These are phyloP conservation scores for Rhizoclosmatium sp. DNA, from an alignment of 192 early-diverging fungal species.

Conservation along the genomic window DNA sequence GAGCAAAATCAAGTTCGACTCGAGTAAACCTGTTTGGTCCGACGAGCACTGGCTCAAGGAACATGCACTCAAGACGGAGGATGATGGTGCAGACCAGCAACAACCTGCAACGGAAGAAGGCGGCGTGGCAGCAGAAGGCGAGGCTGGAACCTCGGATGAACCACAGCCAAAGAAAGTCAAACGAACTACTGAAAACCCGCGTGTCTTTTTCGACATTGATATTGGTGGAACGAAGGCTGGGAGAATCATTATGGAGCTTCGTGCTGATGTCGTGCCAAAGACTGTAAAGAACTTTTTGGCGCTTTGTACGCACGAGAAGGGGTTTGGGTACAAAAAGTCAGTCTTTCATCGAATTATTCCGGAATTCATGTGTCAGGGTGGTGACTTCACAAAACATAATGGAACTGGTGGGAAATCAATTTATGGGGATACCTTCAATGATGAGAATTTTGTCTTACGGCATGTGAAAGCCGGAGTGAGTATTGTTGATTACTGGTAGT, in stretches of 20 bases:
- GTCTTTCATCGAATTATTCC: conserved; percentile 89
- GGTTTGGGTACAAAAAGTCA: conserved; percentile 79
- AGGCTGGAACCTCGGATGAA: conserved; percentile 15
- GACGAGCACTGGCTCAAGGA: conserved; percentile 52
- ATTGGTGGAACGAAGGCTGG: conserved; percentile 57
- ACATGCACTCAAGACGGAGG: conserved; percentile 37
- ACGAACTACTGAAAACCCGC: conserved; percentile 41
- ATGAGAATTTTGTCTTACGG: conserved; percentile 70
- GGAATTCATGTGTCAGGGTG: conserved; percentile 71
- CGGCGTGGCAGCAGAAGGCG: conserved; percentile 15
- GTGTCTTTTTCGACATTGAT: conserved; percentile 72
- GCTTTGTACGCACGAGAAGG: conserved; percentile 90
- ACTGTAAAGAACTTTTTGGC: conserved; percentile 95
- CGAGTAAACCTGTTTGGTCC: conserved; percentile 51
- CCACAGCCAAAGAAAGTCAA: conserved; percentile 36
- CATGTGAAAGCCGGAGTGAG: conserved; percentile 59
- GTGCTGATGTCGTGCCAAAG: conserved; percentile 61
- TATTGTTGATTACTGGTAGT: neutral
- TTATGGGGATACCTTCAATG: conserved; percentile 79
- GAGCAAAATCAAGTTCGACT: conserved; percentile 30
- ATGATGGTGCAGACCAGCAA: conserved; percentile 25
- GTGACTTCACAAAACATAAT: conserved; percentile 84
- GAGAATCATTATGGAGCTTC: conserved; percentile 65
- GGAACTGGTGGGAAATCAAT: conserved; percentile 93
- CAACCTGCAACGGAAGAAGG: conserved; percentile 30